phyloP scores from a whole-genome alignment of 805 yeast species.

The Yarrowia bubula region DNA sequence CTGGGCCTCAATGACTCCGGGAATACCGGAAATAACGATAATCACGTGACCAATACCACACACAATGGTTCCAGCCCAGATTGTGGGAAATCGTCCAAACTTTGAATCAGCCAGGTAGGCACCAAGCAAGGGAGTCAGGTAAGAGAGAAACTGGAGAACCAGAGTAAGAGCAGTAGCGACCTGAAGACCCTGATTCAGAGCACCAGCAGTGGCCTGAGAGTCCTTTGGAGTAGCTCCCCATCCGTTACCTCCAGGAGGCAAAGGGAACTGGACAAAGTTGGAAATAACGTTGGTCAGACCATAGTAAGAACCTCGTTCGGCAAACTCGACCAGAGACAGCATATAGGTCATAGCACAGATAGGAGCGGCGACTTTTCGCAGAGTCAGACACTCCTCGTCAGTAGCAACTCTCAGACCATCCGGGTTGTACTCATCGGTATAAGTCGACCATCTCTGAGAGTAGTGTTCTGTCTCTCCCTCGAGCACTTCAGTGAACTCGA shows the following conservation, averaged over 20 bases:
- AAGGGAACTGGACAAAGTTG: constrained; percentile 53
- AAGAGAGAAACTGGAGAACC: constrained; percentile 42
- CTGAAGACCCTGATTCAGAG: constrained; percentile 48
- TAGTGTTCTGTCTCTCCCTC: background rate
- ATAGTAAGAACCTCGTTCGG: constrained; percentile 56
- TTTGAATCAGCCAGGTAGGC: constrained; percentile 53
- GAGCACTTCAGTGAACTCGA: constrained; percentile 4
- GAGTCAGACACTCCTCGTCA: constrained; percentile 27
- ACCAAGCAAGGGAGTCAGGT: constrained; percentile 51
- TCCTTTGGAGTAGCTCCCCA: constrained; percentile 46
- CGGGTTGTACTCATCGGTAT: constrained; percentile 8
- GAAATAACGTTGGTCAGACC: constrained; percentile 47
- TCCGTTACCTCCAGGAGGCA: constrained; percentile 49
- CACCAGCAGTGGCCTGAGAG: constrained; percentile 49
- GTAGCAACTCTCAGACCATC: constrained; percentile 10
- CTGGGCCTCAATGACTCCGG: constrained; percentile 75
- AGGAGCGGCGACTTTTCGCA: constrained; percentile 28
- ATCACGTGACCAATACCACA: constrained; percentile 51
- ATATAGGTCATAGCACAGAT: constrained; percentile 29
- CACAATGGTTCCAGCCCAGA: constrained; percentile 49
- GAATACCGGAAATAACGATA: constrained; percentile 48
- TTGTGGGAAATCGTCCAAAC: constrained; percentile 49
- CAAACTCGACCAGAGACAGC: constrained; percentile 46
- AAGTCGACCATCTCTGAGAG: constrained; percentile 3
- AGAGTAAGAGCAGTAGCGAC: constrained; percentile 50